These are phyloP conservation scores for Lactarius sp. DNA, from an alignment of 768 basidiomycete genomes.

Conservation along the genomic window DNA sequence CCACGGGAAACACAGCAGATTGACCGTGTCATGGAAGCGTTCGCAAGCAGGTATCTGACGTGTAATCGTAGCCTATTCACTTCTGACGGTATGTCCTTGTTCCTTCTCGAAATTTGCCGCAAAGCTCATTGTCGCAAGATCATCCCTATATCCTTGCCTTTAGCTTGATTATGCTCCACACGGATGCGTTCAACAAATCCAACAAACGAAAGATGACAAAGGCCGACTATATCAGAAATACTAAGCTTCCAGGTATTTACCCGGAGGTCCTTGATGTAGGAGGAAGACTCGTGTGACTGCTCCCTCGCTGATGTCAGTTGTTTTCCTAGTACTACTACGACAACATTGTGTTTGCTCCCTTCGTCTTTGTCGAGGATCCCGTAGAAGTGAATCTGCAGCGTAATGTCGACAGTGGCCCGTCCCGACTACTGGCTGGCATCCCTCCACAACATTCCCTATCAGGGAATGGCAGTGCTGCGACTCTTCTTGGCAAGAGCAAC, in stretches of 20 bases:
- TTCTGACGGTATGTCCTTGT: slow-evolving; percentile 54
- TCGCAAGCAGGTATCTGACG: slow-evolving; percentile 75
- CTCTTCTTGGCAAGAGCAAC: slow-evolving; percentile 48
- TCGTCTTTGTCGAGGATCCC: slow-evolving; percentile 94
- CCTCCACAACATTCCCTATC: slow-evolving; percentile 30
- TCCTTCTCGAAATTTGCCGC: background rate
- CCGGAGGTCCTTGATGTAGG: slow-evolving; percentile 83
- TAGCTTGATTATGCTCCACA: slow-evolving; percentile 97
- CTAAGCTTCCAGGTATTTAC: slow-evolving; percentile 76
- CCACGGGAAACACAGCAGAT: slow-evolving; percentile 98
- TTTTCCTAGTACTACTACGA: slow-evolving; percentile 81
- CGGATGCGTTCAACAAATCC: slow-evolving; percentile 95
- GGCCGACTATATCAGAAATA: slow-evolving; percentile 90
- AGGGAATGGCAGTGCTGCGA: slow-evolving; percentile 33
- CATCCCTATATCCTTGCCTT: slow-evolving; percentile 95
- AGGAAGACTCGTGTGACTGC: slow-evolving; percentile 3
- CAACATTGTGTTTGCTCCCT: slow-evolving; percentile 93
- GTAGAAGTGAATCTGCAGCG: slow-evolving; percentile 60
- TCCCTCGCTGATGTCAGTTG: background rate
- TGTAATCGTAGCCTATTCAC: slow-evolving; percentile 81
- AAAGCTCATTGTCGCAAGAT: slow-evolving; percentile 44
- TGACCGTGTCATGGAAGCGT: slow-evolving; percentile 94
- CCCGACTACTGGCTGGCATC: slow-evolving; percentile 38
- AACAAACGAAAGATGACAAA: slow-evolving; percentile 99
- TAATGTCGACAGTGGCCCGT: slow-evolving; percentile 39